Evolutionary conservation across 371 early-diverging fungal species (phyloP).

Genomic region (Lichtheimia ramosa): DNA sequence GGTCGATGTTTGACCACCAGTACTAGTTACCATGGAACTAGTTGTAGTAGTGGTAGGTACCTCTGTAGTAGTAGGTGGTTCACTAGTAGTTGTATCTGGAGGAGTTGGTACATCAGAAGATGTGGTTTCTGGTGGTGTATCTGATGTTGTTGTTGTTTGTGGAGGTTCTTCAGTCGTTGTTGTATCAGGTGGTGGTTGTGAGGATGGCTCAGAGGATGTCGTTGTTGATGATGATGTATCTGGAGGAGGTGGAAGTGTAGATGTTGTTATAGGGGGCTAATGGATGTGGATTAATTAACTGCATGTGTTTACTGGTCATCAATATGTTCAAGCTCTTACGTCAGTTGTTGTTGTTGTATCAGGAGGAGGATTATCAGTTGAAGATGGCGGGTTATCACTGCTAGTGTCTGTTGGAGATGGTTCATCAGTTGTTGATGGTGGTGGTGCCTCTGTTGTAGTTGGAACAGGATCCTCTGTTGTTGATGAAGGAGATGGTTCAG

Average conservation of each 20-base stretch:
- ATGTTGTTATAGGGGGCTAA: slow-evolving; percentile 1
- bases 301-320: not conserved
- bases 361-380: not conserved
- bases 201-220: not conserved
- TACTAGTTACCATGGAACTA: no score
- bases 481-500: not conserved
- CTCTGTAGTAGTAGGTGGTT: not conserved
- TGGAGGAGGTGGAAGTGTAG: not conserved
- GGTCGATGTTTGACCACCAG: not conserved
- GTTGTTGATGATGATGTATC: not conserved
- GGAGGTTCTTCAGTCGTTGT: not conserved
- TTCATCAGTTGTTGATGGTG: not conserved
- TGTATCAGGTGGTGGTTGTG: slow-evolving; percentile 1
- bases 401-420: not conserved
- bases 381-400: not conserved
- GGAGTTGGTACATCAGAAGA: not conserved
- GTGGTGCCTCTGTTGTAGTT: not conserved
- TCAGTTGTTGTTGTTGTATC: no score
- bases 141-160: not conserved
- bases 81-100: not conserved
- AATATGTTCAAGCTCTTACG: not conserved
- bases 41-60: slow-evolving; percentile 3
- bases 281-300: not conserved
- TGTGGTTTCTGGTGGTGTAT: not conserved
- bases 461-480: not conserved